Base-by-base conservation (phyloP, 441 rosid species). In the Flueggea neowawraea region DNA sequence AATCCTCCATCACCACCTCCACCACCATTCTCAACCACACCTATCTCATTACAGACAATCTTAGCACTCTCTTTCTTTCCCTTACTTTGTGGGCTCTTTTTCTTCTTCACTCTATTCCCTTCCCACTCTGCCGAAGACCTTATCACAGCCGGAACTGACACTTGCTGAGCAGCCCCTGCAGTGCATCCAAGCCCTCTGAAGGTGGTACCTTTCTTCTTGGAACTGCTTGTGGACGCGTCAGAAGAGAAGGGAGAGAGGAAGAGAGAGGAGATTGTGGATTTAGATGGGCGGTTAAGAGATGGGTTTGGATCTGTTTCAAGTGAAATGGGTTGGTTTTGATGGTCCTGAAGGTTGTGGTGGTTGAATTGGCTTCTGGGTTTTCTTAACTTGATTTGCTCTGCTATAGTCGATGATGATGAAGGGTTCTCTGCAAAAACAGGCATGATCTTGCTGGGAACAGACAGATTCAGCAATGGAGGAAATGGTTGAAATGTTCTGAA, bases 81-180 rank as follows among this genome's bases (percentile, higher is more conserved):
- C 52, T 58, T 76, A 17, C 77, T 75, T 52, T 69, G 72, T 52
- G 54, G 54, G 31, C 78, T 76, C 79, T 82, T 86, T 54, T 69
- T 78, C 75, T 79, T 86, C 75, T 67, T 71, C 28, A 76, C 71
- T 41, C 60, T 84, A 63, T 75, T 72, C 62, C 80, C 83, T 56
- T 83, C 90, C 96, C 98, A 88, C 31, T 81, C 91, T 1, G 91
- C 94, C 8, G 97, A 88, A 41, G 89, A 73, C 55, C 90, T 84
- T 66, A 93, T 90, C 74, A 75, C 80, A 10, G 82, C 88, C 4
- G 97, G 98, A 57, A 90, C 84, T 5, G 97, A 88, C 55, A 94
- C 98, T 65, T 85, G 88, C 72, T 82, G 77, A 10, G 97, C 78
- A 1, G 95, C 80, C 56, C 88, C 80, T 2, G 96, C 81, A 0